Evolutionary conservation across 257 asterid genomes (phyloP).

Genomic region (Capsicum chinense): DNA sequence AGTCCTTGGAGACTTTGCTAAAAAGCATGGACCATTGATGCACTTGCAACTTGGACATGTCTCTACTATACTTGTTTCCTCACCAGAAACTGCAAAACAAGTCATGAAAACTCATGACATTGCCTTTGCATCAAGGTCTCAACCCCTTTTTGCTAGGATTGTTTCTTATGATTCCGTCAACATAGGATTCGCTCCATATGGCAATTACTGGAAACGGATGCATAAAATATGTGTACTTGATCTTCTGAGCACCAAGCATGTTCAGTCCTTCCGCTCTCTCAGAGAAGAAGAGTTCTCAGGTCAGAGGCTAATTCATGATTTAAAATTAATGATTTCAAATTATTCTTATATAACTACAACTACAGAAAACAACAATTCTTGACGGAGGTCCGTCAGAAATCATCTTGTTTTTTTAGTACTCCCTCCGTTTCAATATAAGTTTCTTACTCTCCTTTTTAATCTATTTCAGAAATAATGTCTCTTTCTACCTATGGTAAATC

Average conservation of each 20-base stretch:
- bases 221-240: background rate
- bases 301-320: background rate
- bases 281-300: slow-evolving; percentile 28
- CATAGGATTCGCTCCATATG: slow-evolving; percentile 28
- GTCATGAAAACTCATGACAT: slow-evolving; percentile 31
- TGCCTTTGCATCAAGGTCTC: slow-evolving; percentile 26
- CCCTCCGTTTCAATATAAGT: too few species aligned
- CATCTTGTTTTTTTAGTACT: background rate
- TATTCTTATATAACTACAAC: background rate
- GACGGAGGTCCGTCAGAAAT: background rate
- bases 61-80: slow-evolving; percentile 33
- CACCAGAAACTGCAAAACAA: slow-evolving; percentile 31
- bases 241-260: background rate
- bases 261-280: background rate
- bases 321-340: background rate
- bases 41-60: slow-evolving; percentile 36
- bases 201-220: background rate
- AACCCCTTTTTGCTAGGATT: slow-evolving; percentile 5
- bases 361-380: background rate
- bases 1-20: background rate
- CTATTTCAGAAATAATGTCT: too few species aligned
- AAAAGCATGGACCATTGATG: slow-evolving; percentile 37
- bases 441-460: too few species aligned
- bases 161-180: slow-evolving; percentile 23
- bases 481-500: too few species aligned